A percentile compares a stretch with the other conserved stretches of the same genome.
Conservation (phyloP, 163 green algal genomes). For the Scenedesmus sp. region DNA sequence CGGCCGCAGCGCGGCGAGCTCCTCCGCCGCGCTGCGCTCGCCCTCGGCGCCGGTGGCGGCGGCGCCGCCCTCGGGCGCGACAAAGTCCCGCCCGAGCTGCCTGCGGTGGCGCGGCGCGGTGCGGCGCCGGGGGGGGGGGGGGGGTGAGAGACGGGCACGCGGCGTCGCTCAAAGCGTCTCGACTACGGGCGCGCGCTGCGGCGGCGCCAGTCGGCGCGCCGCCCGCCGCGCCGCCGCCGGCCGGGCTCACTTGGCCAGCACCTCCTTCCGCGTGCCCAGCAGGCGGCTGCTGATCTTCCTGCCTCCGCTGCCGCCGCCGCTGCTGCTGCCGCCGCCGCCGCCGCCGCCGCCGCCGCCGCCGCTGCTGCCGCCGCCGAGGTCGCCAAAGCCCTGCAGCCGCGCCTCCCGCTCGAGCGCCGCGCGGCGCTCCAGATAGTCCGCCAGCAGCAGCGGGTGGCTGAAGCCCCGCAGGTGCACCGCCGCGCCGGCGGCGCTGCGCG, state of each 20-base stretch:
- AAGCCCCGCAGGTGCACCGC: constrained; percentile 69
- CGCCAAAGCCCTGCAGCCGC: constrained; percentile 12
- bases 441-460: constrained; percentile 83
- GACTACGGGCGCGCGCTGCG: too few relatives aligned
- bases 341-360: background rate
- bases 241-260: too few relatives aligned
- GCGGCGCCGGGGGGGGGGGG: too few relatives aligned
- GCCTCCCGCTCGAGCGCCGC: constrained; percentile 48
- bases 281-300: constrained; percentile 26
- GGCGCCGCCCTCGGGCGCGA: constrained; percentile 3
- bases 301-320: background rate
- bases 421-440: constrained; percentile 62
- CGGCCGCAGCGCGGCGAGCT: constrained; percentile 36
- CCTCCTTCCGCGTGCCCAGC: constrained; percentile 47
- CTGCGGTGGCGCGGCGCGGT: background rate
- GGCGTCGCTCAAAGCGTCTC: too few relatives aligned
- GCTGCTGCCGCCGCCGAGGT: constrained; percentile 15
- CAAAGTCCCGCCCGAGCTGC: constrained; percentile 12
- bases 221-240: too few relatives aligned
- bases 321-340: constrained; percentile 30
- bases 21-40: constrained; percentile 17
- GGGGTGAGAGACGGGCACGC: too few relatives aligned
- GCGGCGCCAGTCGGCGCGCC: too few relatives aligned
- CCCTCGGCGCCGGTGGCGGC: background rate
- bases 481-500: constrained; percentile 31